These are phyloP conservation scores for Cercospora sp. DNA, from an alignment of 2,329 filamentous ascomycete genomes.

Conservation along the genomic window DNA sequence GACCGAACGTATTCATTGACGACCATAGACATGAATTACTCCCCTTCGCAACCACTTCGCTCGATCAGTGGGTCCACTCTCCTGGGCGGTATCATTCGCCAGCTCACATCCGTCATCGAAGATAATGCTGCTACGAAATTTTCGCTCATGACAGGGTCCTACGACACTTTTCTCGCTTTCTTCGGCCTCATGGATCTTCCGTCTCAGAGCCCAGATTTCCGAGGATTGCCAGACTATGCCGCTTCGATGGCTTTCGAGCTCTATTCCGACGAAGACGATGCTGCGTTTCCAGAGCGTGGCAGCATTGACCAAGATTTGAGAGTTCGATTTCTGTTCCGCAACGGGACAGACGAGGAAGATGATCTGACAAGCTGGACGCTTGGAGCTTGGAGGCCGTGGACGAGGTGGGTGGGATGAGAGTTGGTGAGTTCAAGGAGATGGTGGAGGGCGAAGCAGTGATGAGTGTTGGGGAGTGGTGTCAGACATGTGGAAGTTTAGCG, in stretches of 20 bases:
- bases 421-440: constrained; percentile 1
- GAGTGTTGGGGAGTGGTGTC: constrained; percentile 14
- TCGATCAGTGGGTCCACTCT: constrained; percentile 13
- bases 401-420: constrained; percentile 43
- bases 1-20: neutral
- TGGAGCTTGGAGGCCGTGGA: constrained; percentile 43
- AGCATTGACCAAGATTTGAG: constrained; percentile 47
- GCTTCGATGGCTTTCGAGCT: constrained; percentile 12
- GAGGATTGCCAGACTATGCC: constrained; percentile 11
- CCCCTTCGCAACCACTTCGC: neutral
- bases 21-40: constrained; percentile 10
- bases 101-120: neutral
- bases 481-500: constrained; percentile 6
- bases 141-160: constrained; percentile 12
- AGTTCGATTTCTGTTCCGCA: constrained; percentile 59
- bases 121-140: constrained; percentile 8
- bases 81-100: constrained; percentile 14
- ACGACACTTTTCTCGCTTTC: constrained; percentile 17
- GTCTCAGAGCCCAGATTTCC: neutral
- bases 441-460: constrained; percentile 5
- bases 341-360: constrained; percentile 48
- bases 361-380: constrained; percentile 49
- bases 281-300: neutral
- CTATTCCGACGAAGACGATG: constrained; percentile 8
- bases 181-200: constrained; percentile 14